Evolutionary conservation across 2,329 filamentous ascomycete species (phyloP), one percentile per base, ranked within the genome.

Genomic region (Hypomyces rosellus): DNA sequence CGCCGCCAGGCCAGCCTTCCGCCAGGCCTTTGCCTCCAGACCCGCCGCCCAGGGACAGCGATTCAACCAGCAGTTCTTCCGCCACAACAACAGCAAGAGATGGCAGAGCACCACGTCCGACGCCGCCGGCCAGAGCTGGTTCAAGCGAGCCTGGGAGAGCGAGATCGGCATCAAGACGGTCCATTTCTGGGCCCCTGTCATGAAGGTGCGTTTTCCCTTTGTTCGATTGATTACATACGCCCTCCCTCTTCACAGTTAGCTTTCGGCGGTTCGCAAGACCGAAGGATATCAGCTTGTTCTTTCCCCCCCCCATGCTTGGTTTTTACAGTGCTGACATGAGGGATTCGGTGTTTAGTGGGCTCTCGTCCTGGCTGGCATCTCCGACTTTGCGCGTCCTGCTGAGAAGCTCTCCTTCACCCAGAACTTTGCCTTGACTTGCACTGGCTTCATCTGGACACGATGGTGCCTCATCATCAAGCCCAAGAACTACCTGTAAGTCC

Each of bases 381-480:
- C 89, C 61, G 93, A 99, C 75, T 88, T 99, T 69, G 80, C 85
- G 55, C 90, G 93, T 60, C 93, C 93, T 33, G 89, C 88, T 56
- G 88, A 95, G 70, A 89, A 90, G 70, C 88, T 99, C 60, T 96
- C 91, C 38, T 76, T 96, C 55, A 93, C 88, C 30, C 91, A 96
- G 74, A 99, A 97, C 75, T 77, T 77, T 46, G 92, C 93, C 53
- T 81, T 99, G 60, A 93, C 89, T 66, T 84, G 84, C 61, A 99
- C 93, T 9, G 93, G 93, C 59, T 73, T 87, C 58, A 99, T 99
- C 79, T 99, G 93, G 93, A 99, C 93, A 42, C 83, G 93, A 59
- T 99, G 93, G 93, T 99, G 93, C 78, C 79, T 97, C 67, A 87
- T 99, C 70, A 99, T 99, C 74, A 90, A 84, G 71, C 93, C 93